Percentiles rank a stretch among this genome's conserved stretches.
phyloP scores from a whole-genome alignment of 768 basidiomycete genomes.

The Termitomyces sp. region DNA sequence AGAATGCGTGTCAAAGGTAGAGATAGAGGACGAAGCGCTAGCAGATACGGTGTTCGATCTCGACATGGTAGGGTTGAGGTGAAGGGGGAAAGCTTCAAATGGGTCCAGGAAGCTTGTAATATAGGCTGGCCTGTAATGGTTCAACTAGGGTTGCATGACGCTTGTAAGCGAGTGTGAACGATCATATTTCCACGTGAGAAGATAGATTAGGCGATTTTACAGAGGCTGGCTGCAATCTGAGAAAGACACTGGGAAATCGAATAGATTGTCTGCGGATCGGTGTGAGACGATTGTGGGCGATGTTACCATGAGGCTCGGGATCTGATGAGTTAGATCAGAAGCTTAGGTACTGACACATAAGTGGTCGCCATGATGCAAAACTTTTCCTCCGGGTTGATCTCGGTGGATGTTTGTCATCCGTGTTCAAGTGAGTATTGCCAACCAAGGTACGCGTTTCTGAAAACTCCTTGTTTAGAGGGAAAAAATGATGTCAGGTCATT shows the following conservation, averaged over 20 bases:
- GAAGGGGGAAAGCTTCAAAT: constrained; percentile 9
- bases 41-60: constrained; percentile 24
- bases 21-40: constrained; percentile 19
- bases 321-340: constrained; percentile 19
- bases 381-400: background rate
- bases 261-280: constrained; percentile 37
- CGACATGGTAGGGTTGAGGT: constrained; percentile 22
- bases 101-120: constrained; percentile 11
- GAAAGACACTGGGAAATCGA: constrained; percentile 20
- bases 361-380: background rate
- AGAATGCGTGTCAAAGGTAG: constrained; percentile 19
- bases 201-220: constrained; percentile 19
- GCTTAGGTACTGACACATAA: constrained; percentile 9
- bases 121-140: constrained; percentile 20
- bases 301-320: constrained; percentile 27
- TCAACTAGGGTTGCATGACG: constrained; percentile 20
- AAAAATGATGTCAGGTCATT: background rate
- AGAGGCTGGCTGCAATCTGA: constrained; percentile 19
- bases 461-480: background rate
- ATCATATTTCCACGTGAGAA: constrained; percentile 17
- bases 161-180: constrained; percentile 20
- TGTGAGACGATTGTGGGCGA: constrained; percentile 20
- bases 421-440: background rate
- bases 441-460: background rate
- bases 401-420: background rate